Evolutionary conservation across 2,329 filamentous ascomycete species (phyloP).

Genomic region (Epichloe elymi): DNA sequence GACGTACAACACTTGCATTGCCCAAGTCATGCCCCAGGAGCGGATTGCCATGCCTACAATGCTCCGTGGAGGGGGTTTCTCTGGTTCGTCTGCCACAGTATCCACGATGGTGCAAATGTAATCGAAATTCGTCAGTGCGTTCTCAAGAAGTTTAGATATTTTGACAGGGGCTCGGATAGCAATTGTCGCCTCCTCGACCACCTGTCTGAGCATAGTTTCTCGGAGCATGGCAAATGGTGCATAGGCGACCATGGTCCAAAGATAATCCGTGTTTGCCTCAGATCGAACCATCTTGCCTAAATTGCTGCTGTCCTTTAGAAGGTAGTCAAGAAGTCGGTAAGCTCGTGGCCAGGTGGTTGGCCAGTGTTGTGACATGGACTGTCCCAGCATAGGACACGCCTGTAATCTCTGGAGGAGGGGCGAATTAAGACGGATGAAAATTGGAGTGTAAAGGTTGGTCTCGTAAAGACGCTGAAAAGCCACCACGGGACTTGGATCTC

Average conservation of each 20-base stretch:
- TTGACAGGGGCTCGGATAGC: slow-evolving; percentile 6
- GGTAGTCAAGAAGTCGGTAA: slow-evolving; percentile 1
- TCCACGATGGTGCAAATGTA: neutral
- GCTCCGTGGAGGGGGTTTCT: slow-evolving; percentile 1
- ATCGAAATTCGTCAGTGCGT: slow-evolving; percentile 7
- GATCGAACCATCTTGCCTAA: slow-evolving; percentile 5
- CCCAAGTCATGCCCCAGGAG: slow-evolving; percentile 9
- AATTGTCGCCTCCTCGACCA: slow-evolving; percentile 6
- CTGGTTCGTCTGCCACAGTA: neutral
- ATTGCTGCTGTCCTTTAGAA: neutral
- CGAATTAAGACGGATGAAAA: slow-evolving; percentile 7
- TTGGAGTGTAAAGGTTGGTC: slow-evolving; percentile 4
- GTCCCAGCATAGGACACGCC: too few relatives aligned
- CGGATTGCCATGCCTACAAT: slow-evolving; percentile 9
- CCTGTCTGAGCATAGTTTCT: neutral
- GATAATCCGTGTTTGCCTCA: slow-evolving; percentile 1
- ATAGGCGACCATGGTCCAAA: slow-evolving; percentile 10
- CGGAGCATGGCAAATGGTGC: slow-evolving; percentile 7
- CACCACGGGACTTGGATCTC: neutral
- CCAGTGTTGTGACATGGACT: neutral
- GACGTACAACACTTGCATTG: slow-evolving; percentile 6
- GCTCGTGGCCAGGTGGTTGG: slow-evolving; percentile 6
- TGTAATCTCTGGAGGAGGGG: neutral
- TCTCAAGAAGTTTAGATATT: slow-evolving; percentile 4
- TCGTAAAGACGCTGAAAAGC: slow-evolving; percentile 6